phyloP scores from a whole-genome alignment of 2,329 filamentous ascomycete species.

The Botrytis galanthina region DNA sequence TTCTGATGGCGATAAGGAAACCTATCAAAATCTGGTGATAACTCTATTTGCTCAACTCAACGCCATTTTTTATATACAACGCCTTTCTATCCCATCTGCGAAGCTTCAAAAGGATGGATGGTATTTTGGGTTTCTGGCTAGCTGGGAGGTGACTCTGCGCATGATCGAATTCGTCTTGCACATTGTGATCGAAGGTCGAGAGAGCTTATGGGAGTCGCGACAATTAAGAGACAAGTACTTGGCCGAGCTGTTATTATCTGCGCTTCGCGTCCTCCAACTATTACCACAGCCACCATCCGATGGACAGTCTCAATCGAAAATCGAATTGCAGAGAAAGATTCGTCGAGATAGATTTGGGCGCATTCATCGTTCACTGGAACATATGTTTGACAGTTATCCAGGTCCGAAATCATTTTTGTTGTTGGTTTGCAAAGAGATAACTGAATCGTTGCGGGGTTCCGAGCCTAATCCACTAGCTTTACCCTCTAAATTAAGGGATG shows the following conservation, averaged over 20 bases:
- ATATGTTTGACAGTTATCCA: constrained; percentile 43
- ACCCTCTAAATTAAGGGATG: constrained; percentile 38
- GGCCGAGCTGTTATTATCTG: constrained; percentile 41
- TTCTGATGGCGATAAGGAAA: constrained; percentile 38
- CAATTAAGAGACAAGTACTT: constrained; percentile 42
- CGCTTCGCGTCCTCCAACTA: constrained; percentile 42
- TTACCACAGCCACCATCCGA: constrained; percentile 40
- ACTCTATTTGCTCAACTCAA: constrained; percentile 42
- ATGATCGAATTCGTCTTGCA: constrained; percentile 43
- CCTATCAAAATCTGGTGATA: constrained; percentile 41
- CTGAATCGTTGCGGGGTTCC: constrained; percentile 37
- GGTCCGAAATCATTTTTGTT: constrained; percentile 42
- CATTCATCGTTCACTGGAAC: constrained; percentile 42
- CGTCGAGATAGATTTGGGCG: constrained; percentile 42
- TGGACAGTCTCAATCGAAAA: constrained; percentile 23
- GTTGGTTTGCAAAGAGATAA: constrained; percentile 42
- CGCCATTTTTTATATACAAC: constrained; percentile 43
- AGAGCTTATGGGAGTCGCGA: constrained; percentile 31
- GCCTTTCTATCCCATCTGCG: constrained; percentile 43
- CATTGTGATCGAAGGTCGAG: constrained; percentile 31
- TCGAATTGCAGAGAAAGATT: constrained; percentile 38
- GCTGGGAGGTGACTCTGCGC: constrained; percentile 44
- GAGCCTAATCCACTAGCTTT: constrained; percentile 41
- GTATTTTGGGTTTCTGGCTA: constrained; percentile 42
- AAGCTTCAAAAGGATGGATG: constrained; percentile 38